Evolutionary conservation across 2,329 filamentous ascomycete species (phyloP).

Genomic region (Colletotrichum sp.): DNA sequence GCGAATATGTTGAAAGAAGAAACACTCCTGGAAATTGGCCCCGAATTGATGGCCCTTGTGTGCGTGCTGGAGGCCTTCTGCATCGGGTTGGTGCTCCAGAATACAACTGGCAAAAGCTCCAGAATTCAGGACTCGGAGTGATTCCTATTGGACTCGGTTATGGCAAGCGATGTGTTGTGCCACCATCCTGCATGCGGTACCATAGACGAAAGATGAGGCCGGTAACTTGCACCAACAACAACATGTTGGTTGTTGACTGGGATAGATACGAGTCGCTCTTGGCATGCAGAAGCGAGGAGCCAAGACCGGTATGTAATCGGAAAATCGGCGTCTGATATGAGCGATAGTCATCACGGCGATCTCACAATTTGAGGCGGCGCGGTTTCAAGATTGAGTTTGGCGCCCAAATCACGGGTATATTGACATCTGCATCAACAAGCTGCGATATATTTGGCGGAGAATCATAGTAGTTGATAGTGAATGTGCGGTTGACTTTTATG

Average conservation of each 20-base stretch:
- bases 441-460: accelerated
- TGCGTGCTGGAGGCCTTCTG: neutral
- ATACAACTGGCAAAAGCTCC: neutral
- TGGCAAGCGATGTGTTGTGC: neutral
- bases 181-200: neutral
- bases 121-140: neutral
- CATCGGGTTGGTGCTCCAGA: neutral
- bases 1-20: neutral
- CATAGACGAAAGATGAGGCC: neutral
- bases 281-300: neutral
- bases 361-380: neutral
- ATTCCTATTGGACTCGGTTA: neutral
- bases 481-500: accelerated
- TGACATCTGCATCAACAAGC: neutral
- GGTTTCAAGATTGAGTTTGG: neutral
- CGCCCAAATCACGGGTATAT: neutral
- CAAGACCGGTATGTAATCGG: neutral
- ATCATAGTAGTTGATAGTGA: neutral
- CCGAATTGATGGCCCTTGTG: neutral
- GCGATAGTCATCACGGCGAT: neutral
- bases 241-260: neutral
- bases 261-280: neutral
- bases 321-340: neutral
- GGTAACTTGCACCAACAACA: neutral
- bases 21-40: neutral